Base-by-base conservation (phyloP, 2,329 filamentous ascomycete species). In the Coleophoma cylindrospora region DNA sequence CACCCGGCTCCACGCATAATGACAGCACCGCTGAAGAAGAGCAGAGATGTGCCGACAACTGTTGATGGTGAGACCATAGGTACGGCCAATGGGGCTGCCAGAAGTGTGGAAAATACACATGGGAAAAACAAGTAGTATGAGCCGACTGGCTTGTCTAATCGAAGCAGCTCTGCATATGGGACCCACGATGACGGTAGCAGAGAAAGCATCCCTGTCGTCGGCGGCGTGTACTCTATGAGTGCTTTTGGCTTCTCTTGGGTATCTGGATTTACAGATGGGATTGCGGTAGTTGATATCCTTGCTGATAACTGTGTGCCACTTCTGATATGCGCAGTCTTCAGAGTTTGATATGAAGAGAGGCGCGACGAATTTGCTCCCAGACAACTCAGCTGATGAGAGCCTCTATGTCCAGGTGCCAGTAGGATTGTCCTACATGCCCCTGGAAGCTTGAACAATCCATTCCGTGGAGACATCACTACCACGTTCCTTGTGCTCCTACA, bases 1-100 rank as follows among this genome's bases (percentile, higher is more conserved):
- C 91, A 95, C 47, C 89, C 89, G 17, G 89, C 89, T 45, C 91
- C 87, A 53, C 91, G 86, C 87, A 95, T 94, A 57, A 95, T 79
- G 41, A 95, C 66, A 3, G 89, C 87, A 46, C 89, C 90, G 2
- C 81, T 75, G 61, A 87, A 80, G 70, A 95, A 94, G 44, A 94
- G 77, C 2, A 79, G 63, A 1, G 79, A 77, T 0, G 85, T 90
- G 45, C 81, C 77, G 32, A 86, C 57, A 15, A 89, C 81, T 12
- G 83, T 73, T 5, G 73, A 64, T 0, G 86, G 81, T 1, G 80
- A 64, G 2, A 83, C 70, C 59, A 84, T 76, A 0, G 87, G 86
- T 2, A 68, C 65, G 2, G 80, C 74, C 61, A 91, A 76, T 0
- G 87, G 84, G 2, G 88, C 88, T 1, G 89, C 89, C 63, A 94